Base-by-base conservation (phyloP, 805 yeast species). In the Danielozyma ontarioensis region DNA sequence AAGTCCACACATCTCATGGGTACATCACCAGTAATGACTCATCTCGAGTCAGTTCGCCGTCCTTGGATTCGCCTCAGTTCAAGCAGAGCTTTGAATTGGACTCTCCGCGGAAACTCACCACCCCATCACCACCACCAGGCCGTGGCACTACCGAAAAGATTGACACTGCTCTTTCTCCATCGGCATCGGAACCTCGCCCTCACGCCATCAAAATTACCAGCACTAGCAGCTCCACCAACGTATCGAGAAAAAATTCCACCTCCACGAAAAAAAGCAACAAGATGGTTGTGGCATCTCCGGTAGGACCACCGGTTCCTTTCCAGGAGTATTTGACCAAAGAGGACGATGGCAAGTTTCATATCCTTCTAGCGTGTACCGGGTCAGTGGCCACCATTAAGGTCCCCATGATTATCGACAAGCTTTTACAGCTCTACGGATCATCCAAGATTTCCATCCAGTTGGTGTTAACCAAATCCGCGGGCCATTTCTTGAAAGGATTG, bases 311-410 rank as follows among this genome's bases (percentile, higher is more conserved):
- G 13, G 80, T 80, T 1, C 90, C 90, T 17, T 83, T 83, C 46
- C 80, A 80, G 19, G 79, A 83, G 43, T 83, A 77, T 53, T 66
- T 84, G 37, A 74, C 76, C 35, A 78, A 78, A 47, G 57, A 82
- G 55, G 93, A 86, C 53, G 95, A 86, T 53, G 83, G 80, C 28
- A 89, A 88, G 51, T 70, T 86, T 36, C 98, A 93, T 57, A 80
- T 93, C 28, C 65, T 93, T 36, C 68, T 93, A 27, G 98, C 94
- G 13, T 95, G 94, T 13, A 86, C 97, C 1, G 98, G 98, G 1
- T 84, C 95, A 2, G 97, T 93, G 3, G 98, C 98, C 4, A 86
- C 97, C 2, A 87, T 93, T 42, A 93, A 93, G 57, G 80, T 93
- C 15, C 96, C 96, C 0, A 58, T 83, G 44, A 87, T 93, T 25